Base-by-base conservation (phyloP, 371 early-diverging fungal species). In the Funneliformis caledonium region DNA sequence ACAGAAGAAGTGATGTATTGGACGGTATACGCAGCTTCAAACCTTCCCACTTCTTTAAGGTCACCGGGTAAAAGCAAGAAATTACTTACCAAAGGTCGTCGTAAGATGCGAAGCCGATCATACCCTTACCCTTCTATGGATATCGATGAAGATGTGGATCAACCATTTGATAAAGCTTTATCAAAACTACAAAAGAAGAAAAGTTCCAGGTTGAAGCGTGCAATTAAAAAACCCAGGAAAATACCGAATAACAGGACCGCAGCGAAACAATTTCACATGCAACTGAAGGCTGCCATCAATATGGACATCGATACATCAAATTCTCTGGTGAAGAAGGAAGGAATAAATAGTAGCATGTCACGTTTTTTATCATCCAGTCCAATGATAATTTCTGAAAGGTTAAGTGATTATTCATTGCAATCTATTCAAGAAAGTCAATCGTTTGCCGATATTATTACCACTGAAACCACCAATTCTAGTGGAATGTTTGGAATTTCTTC, bases 1-100 rank as follows among this genome's bases (percentile, higher is more conserved):
- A 72, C 50, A 14, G 72, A 72, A 12, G 72, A 72, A 22, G 22
- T 52, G 26, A 72, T 72, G 72, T 72, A 72, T 31, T 72, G 72
- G 72, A 22, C 50, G 12, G 72, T 72, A 14, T 72, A 72, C 52
- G 72, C 72, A 16, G 72, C 43, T 14, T 12, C 50, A 48, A 47
- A 33, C 45, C 16, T 69, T 50, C 22, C 26, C 14, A 48, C 52
- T 26, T 26, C 42, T 12, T 8, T 19, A 33, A 50, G 31, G 33
- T 47, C 72, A 22, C n/a, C 31, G 11, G 52, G 14, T 26, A n/a
- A n/a, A 22, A 48, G 19, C 26, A 72, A 72, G 50, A 56, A 56
- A 56, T 31, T 52, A 1, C 16, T 6, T 14, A 33, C 52, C 19
- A 72, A 47, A 9, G 22, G 11, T 50, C 22, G 72, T 48, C 9